These are phyloP conservation scores for Casaregolazyma lundiana DNA, from an alignment of 1,139 yeast species.

Conservation along the genomic window DNA sequence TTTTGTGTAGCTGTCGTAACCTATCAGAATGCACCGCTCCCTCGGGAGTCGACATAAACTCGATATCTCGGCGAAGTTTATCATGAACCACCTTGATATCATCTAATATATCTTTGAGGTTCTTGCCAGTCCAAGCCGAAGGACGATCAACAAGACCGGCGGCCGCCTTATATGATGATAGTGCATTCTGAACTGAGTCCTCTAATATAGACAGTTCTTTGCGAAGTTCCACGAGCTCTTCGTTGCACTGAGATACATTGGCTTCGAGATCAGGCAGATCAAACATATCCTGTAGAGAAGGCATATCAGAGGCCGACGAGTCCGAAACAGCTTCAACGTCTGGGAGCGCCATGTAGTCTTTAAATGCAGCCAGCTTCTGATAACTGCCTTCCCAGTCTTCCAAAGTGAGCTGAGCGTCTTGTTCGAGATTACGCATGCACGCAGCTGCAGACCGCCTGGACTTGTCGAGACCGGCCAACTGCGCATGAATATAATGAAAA, in stretches of 20 bases:
- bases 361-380: not conserved
- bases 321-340: not conserved
- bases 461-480: slow-evolving; percentile 19
- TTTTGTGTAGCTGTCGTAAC: slow-evolving; percentile 12
- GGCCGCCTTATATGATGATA: slow-evolving; percentile 12
- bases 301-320: not conserved
- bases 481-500: slow-evolving; percentile 26
- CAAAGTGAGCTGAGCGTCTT: slow-evolving; percentile 23
- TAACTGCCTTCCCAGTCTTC: slow-evolving; percentile 19
- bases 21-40: slow-evolving; percentile 1
- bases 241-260: not conserved
- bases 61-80: slow-evolving; percentile 28
- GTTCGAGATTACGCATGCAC: slow-evolving; percentile 23
- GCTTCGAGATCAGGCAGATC: slow-evolving; percentile 16
- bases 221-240: not conserved
- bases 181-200: not conserved
- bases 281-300: slow-evolving; percentile 16
- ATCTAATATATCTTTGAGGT: slow-evolving; percentile 10
- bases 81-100: slow-evolving; percentile 28
- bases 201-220: slow-evolving; percentile 4
- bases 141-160: slow-evolving; percentile 5
- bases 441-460: slow-evolving; percentile 9
- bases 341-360: not conserved
- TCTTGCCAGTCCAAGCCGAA: slow-evolving; percentile 12
- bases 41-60: slow-evolving; percentile 22